Base-by-base conservation (phyloP, 2,329 filamentous ascomycete species). In the Alternaria consortialis region DNA sequence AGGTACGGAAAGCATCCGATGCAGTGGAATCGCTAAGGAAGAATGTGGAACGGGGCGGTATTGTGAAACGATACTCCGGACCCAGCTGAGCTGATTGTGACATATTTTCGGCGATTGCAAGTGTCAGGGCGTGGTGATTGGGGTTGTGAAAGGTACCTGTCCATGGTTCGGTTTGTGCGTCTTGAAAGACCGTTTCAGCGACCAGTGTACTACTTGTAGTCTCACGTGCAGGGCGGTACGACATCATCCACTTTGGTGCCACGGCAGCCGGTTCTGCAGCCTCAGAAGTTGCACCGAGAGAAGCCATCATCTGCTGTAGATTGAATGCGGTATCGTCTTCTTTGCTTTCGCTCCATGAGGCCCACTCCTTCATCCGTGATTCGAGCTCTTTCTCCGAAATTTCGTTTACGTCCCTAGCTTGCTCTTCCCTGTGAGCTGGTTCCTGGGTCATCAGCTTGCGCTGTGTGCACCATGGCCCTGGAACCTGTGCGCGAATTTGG, bases 21-120 rank as follows among this genome's bases (percentile, higher is more conserved):
- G 76, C 64, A 1, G 69, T 64, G 58, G 81, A 80, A 59, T 82
- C 78, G 23, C 86, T 86, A 7, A 84, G 75, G 20, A 90, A 78
- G 68, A 83, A 81, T 13, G 81, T 79, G 12, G 85, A 81, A 6
- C 68, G 60, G 5, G 85, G 80, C 17, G 87, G 86, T 13, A 88
- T 72, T 4, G 70, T 75, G 65, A 83, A 83, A 65, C 65, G 61
- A 48, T 76, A 74, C 53, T 62, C 59, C 39, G 51, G 58, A 34
- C 53, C 51, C 56, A 58, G 44, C 42, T 31, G 48, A 40, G 53
- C 7, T 34, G 64, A 42, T 50, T 57, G 50, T 34, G 53, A 32
- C 46, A 44, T 51, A 12, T 47, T 61, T 29, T 65, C 50, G 23
- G 62, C 62, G 32, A 79, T 64, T 43, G 74, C 63, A 46, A 74